Evolutionary conservation across 2,329 filamentous ascomycete genomes (phyloP).

Genomic region (Fusarium phyllophilum): DNA sequence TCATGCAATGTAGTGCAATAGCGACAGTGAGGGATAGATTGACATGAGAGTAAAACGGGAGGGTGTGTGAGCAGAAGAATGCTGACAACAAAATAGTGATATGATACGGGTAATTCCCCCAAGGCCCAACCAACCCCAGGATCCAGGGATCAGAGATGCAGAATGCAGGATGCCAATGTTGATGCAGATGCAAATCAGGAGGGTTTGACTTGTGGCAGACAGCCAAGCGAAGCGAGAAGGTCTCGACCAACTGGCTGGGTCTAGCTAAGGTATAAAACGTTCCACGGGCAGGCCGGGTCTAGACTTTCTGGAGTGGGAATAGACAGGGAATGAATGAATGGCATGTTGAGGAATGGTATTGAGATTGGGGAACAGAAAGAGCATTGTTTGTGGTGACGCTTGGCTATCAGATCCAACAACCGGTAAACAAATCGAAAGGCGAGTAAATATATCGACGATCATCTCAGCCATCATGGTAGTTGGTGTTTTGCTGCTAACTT

Average conservation of each 20-base stretch:
- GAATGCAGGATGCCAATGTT: conserved; percentile 26
- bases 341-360: background rate
- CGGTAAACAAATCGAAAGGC: background rate
- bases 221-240: conserved; percentile 22
- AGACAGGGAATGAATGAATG: conserved; percentile 24
- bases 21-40: background rate
- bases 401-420: background rate
- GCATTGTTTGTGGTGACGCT: background rate
- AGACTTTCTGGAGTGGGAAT: conserved; percentile 22
- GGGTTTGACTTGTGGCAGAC: conserved; percentile 10
- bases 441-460: background rate
- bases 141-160: conserved; percentile 20
- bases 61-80: conserved; percentile 4
- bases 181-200: conserved; percentile 28
- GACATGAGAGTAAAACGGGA: background rate
- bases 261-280: conserved; percentile 18
- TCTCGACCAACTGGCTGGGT: conserved; percentile 35
- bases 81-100: background rate
- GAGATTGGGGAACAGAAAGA: background rate
- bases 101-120: background rate
- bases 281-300: conserved; percentile 32
- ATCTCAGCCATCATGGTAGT: background rate
- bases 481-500: conserved; percentile 3
- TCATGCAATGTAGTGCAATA: background rate
- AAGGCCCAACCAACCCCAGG: background rate